Conservation (phyloP, 2,329 filamentous ascomycete species). For the Botrytis aclada region DNA sequence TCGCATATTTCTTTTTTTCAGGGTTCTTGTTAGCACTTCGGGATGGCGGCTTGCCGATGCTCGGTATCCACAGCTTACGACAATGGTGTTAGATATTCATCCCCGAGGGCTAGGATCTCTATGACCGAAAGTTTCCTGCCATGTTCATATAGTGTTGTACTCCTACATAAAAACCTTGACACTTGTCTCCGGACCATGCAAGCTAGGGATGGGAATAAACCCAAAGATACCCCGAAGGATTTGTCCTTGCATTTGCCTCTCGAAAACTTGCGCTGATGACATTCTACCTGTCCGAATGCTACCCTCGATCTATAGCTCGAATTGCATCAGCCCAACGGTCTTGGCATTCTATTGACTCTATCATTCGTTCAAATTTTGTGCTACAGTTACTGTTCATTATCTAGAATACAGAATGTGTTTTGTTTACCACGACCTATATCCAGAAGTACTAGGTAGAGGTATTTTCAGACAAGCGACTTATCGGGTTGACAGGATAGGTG, state of each 20-base stretch:
- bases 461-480: background rate
- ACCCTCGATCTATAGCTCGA: background rate
- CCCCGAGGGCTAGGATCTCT: background rate
- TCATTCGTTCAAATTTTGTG: background rate
- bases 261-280: background rate
- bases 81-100: background rate
- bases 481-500: background rate
- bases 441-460: background rate
- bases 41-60: constrained; percentile 1
- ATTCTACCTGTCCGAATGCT: background rate
- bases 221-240: background rate
- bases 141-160: background rate
- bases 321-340: background rate
- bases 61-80: background rate
- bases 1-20: background rate
- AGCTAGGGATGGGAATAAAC: background rate
- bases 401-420: background rate
- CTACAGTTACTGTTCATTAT: background rate
- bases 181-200: background rate
- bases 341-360: background rate
- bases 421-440: background rate
- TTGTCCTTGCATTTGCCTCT: background rate
- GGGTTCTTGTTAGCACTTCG: background rate
- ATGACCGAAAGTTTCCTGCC: background rate
- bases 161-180: background rate